Evolutionary conservation across 176 grass and related monocot genomes (phyloP).

Genomic region (Tuctoria greenei): DNA sequence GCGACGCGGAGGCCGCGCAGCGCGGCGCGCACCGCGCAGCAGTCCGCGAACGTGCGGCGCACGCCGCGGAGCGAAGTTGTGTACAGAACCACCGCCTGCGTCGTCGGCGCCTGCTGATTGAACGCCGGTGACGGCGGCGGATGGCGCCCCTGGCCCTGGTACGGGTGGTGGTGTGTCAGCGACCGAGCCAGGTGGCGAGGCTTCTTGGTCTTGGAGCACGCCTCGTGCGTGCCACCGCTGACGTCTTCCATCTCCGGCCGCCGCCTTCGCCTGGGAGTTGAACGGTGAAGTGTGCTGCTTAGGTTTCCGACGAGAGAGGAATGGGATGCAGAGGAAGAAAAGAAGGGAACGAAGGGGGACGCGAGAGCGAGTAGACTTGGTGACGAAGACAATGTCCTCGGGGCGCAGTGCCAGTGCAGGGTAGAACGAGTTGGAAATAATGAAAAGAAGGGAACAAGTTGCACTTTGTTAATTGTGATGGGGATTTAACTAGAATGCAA

Average conservation of each 20-base stretch:
- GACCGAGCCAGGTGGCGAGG: slow-evolving; percentile 40
- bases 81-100: slow-evolving; percentile 46
- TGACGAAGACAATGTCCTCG: too few relatives aligned
- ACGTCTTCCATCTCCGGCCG: slow-evolving; percentile 40
- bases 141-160: slow-evolving; percentile 45
- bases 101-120: background rate
- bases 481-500: too few relatives aligned
- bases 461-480: too few relatives aligned
- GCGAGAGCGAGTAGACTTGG: too few relatives aligned
- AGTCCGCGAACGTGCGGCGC: slow-evolving; percentile 58
- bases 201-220: slow-evolving; percentile 57
- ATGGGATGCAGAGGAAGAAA: background rate
- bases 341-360: background rate
- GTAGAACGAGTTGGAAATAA: too few relatives aligned
- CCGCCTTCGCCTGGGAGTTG: background rate
- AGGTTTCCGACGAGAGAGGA: slow-evolving; percentile 9
- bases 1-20: slow-evolving; percentile 55
- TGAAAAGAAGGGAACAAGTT: too few relatives aligned
- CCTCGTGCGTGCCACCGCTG: slow-evolving; percentile 1
- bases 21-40: slow-evolving; percentile 52
- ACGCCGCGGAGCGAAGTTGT: slow-evolving; percentile 62
- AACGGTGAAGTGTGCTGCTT: background rate
- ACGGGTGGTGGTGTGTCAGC: slow-evolving; percentile 43
- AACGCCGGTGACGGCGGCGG: slow-evolving; percentile 10
- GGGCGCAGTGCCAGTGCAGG: too few relatives aligned